Conservation (phyloP, 768 basidiomycete species). For the Phaffia australis region DNA sequence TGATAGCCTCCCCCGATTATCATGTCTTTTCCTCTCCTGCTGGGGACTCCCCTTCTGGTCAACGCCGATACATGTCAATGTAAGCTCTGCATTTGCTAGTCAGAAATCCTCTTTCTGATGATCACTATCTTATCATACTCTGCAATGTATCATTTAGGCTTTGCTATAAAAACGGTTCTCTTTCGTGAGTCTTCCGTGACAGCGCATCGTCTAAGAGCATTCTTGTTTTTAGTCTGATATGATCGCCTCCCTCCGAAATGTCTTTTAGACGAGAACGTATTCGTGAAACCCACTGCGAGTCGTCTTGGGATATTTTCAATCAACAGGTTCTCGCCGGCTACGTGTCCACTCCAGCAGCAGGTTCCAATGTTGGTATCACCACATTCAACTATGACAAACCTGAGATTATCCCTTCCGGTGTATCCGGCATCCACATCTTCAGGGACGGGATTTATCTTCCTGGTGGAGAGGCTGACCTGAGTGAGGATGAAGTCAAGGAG, state of each 20-base stretch:
- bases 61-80: constrained; percentile 57
- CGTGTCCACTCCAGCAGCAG: not conserved
- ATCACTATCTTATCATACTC: not conserved
- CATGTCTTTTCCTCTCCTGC: constrained; percentile 43
- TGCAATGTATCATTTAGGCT: constrained; percentile 41
- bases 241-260: too few species aligned
- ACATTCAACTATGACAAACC: constrained; percentile 74
- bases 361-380: constrained; percentile 41
- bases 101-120: not conserved
- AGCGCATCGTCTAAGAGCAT: too few species aligned
- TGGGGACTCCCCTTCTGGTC: constrained; percentile 39
- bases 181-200: not conserved
- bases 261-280: constrained; percentile 69
- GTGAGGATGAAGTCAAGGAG: constrained; percentile 41
- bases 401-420: constrained; percentile 75
- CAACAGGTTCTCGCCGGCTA: constrained; percentile 48
- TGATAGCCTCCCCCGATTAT: constrained; percentile 29
- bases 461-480: constrained; percentile 34
- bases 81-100: not conserved
- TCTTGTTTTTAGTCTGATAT: constrained; percentile 37
- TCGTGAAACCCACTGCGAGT: constrained; percentile 52
- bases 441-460: constrained; percentile 35
- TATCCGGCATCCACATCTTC: constrained; percentile 62
- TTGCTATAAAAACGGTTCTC: constrained; percentile 63
- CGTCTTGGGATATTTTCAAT: constrained; percentile 64